Evolutionary conservation across 2,329 filamentous ascomycete genomes (phyloP).

Genomic region (Fusarium praegraminearum): DNA sequence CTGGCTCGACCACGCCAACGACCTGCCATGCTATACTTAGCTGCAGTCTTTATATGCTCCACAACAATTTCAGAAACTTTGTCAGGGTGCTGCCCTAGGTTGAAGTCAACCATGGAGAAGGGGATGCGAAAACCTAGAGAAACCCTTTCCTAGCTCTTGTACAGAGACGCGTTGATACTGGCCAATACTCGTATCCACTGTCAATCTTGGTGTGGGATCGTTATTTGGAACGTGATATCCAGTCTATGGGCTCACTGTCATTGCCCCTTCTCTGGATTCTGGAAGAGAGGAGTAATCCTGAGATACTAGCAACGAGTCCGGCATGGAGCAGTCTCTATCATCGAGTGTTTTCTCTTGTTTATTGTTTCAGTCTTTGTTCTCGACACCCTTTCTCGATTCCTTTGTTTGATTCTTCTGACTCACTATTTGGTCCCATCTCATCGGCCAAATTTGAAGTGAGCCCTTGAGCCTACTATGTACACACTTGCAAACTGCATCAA

Average conservation of each 20-base stretch:
- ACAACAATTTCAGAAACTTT: not conserved
- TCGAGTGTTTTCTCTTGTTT: not conserved
- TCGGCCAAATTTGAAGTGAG: conserved; percentile 19
- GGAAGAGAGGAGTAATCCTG: not conserved
- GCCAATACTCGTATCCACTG: not conserved
- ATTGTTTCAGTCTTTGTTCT: not conserved
- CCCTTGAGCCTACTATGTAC: not conserved
- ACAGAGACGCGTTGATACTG: not conserved
- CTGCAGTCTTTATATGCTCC: not conserved
- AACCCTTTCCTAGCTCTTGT: not conserved
- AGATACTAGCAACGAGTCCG: not conserved
- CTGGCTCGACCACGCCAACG: not conserved
- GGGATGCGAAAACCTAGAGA: not conserved
- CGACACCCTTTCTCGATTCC: not conserved
- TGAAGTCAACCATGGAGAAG: conserved; percentile 2
- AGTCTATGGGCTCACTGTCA: not conserved
- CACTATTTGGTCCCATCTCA: not conserved
- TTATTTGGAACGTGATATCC: not conserved
- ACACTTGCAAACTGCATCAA: not conserved
- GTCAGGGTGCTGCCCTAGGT: not conserved
- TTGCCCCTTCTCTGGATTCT: not conserved
- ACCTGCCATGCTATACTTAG: not conserved
- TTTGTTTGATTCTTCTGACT: conserved; percentile 41
- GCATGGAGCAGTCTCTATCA: not conserved
- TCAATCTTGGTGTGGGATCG: not conserved